Percentiles rank a stretch among this genome's conserved stretches.
Conservation (phyloP, 805 yeast species). For the Scheffersomyces coipomensis region DNA sequence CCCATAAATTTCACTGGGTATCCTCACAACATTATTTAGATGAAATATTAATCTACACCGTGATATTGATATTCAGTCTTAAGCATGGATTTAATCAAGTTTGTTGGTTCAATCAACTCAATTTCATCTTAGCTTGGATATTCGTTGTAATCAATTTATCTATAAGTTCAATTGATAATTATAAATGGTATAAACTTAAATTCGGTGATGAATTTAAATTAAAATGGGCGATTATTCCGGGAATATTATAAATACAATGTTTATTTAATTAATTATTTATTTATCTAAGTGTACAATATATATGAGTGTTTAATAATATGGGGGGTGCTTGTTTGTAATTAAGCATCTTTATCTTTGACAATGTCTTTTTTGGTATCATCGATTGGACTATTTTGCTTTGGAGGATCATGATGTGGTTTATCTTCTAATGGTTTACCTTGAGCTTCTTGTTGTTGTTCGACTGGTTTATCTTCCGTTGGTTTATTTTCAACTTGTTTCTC, state of each 20-base stretch:
- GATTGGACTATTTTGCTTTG: too few species aligned
- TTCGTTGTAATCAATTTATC: slow-evolving; percentile 49
- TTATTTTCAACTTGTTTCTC: too few species aligned
- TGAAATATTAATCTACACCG: slow-evolving; percentile 56
- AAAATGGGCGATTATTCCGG: slow-evolving; percentile 38
- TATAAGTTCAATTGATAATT: slow-evolving; percentile 54
- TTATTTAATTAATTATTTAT: neutral
- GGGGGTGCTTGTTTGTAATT: neutral
- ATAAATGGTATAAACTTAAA: slow-evolving; percentile 41
- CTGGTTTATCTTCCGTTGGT: too few species aligned
- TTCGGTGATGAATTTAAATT: slow-evolving; percentile 23
- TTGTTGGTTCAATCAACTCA: slow-evolving; percentile 14
- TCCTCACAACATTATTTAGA: slow-evolving; percentile 71
- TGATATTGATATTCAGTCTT: slow-evolving; percentile 22
- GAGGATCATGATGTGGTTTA: neutral
- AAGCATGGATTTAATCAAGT: neutral
- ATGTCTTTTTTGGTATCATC: neutral
- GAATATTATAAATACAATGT: slow-evolving; percentile 17
- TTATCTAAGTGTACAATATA: neutral
- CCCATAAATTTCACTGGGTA: slow-evolving; percentile 38
- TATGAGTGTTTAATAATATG: neutral
- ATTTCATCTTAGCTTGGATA: slow-evolving; percentile 19
- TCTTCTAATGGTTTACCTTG: neutral
- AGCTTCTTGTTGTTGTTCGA: too few species aligned
- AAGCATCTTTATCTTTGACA: too few species aligned